These are phyloP conservation scores for Benincasa hispida DNA, from an alignment of 306 rosid genomes.

Conservation along the genomic window DNA sequence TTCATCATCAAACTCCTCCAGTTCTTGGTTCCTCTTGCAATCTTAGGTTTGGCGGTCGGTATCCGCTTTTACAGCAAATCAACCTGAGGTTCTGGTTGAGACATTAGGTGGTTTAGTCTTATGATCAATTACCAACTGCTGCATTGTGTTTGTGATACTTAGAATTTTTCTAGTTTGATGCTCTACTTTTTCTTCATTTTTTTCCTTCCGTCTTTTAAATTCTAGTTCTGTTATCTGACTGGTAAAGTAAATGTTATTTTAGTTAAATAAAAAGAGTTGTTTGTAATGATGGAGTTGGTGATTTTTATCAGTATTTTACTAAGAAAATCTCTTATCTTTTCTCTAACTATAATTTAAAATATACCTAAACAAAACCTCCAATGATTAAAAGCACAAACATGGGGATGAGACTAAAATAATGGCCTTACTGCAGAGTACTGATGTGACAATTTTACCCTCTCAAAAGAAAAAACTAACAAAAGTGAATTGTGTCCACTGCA, in stretches of 20 bases:
- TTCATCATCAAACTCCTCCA: conserved; percentile 44
- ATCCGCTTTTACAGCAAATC: conserved; percentile 34
- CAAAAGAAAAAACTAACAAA: not conserved
- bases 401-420: not conserved
- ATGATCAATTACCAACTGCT: not conserved
- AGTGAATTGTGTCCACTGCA: not conserved
- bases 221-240: not conserved
- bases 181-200: not conserved
- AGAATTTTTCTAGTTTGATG: not conserved
- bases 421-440: not conserved
- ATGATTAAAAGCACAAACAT: not conserved
- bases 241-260: not conserved
- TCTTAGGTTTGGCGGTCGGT: conserved; percentile 35
- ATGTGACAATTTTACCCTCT: not conserved
- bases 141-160: not conserved
- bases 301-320: not conserved
- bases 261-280: not conserved
- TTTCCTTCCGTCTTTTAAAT: not conserved
- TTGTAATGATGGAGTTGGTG: not conserved
- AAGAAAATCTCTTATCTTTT: not conserved
- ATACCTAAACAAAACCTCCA: not conserved
- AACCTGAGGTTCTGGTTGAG: conserved; percentile 5
- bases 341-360: not conserved
- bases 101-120: not conserved
- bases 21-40: conserved; percentile 38